Evolutionary conservation across 768 basidiomycete genomes (phyloP).

Genomic region (Pisolithus microcarpus): DNA sequence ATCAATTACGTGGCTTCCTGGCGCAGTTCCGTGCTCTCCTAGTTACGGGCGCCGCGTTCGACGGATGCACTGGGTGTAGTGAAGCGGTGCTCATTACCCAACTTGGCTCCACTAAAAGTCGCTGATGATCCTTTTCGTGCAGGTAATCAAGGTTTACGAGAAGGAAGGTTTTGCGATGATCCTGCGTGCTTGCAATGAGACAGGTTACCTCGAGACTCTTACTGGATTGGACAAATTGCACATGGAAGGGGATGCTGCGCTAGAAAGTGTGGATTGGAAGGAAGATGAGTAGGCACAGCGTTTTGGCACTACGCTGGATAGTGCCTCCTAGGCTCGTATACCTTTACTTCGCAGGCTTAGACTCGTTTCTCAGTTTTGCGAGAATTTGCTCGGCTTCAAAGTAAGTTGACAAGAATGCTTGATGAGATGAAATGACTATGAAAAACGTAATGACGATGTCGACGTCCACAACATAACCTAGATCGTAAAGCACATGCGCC

Average conservation of each 20-base stretch:
- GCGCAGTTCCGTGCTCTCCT: slow-evolving; percentile 79
- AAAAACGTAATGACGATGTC: no score
- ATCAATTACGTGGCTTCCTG: slow-evolving; percentile 88
- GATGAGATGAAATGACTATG: no score
- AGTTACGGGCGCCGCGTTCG: slow-evolving; percentile 82
- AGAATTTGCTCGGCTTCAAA: no score
- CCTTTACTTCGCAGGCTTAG: no score
- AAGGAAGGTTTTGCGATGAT: slow-evolving; percentile 76
- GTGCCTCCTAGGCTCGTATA: no score
- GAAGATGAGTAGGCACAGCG: slow-evolving; percentile 42
- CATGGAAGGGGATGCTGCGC: slow-evolving; percentile 60
- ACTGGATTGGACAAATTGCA: slow-evolving; percentile 78
- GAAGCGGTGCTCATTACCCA: slow-evolving; percentile 46
- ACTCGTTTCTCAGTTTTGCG: no score
- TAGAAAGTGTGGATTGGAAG: slow-evolving; percentile 75
- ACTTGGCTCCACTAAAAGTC: not conserved
- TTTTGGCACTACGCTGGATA: no score
- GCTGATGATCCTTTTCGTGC: not conserved
- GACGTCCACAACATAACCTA: no score
- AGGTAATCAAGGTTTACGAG: slow-evolving; percentile 83
- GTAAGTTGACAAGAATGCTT: no score
- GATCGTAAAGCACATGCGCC: no score
- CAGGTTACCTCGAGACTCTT: slow-evolving; percentile 61
- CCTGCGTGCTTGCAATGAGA: slow-evolving; percentile 75
- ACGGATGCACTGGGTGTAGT: slow-evolving; percentile 86